Evolutionary conservation across 805 yeast species (phyloP), one percentile per base, ranked within the genome.

Genomic region (Yamadazyma phyllophila): DNA sequence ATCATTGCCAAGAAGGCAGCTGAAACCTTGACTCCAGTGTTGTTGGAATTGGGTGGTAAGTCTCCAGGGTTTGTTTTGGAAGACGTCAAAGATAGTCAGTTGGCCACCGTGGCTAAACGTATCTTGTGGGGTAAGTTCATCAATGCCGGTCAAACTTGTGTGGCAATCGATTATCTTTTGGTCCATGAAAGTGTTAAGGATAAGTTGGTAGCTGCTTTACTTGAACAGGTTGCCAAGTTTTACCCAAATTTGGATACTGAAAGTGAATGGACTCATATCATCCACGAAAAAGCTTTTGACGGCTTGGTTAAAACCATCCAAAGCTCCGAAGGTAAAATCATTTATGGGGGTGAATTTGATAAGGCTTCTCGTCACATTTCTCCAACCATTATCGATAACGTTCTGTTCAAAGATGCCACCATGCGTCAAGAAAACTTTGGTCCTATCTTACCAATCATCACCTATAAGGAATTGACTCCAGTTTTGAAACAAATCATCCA

Each of bases 1-100:
- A 79, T 88, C 43, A 80, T 92, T 29, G 84, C 92, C 20, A 68
- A 73, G 48, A 85, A 86, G 37, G 97, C 97, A 1, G 94, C 92
- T n/a, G 81, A 87, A 65, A 77, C 79, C 15, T 72, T 91, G 53
- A 88, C 96, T 1, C 97, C 97, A 0, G 77, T 77, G 9, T 66
- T 86, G 7, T 73, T 91, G 50, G 98, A 91, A 66, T 72, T 91
- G 37, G 97, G 98, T 44, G 98, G 98, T 4, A 92, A 92, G 63
- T 84, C 92, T 7, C 98, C 98, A 0, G 86, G 80, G 1, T 76
- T 90, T 55, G 69, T 91, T 9, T 76, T 89, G 42, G 74, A 69
- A 39, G 71, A 69, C 51, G 66, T 74, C 41, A 67, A 67, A 11
- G 70, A 72, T 46, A 59, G 54, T n/a, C 72, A 79, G 46, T 54